Evolutionary conservation across 345 rosid species (phyloP).

Genomic region (Combretum micranthum): DNA sequence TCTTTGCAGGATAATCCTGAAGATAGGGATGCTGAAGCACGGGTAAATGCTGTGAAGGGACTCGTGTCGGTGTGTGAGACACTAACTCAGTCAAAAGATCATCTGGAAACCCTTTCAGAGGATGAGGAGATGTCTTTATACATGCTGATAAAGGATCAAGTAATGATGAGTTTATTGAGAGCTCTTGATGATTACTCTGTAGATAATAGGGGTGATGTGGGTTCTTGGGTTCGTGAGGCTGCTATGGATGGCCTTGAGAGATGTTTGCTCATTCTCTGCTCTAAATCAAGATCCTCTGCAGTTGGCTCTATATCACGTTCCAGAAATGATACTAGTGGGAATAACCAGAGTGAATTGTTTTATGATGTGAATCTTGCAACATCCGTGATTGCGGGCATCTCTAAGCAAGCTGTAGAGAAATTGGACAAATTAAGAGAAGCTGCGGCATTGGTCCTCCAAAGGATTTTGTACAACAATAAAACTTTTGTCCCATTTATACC

Average conservation of each 20-base stretch:
- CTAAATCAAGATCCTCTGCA: slow-evolving; percentile 9
- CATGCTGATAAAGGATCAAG: slow-evolving; percentile 66
- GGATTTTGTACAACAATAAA: slow-evolving; percentile 54
- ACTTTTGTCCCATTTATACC: slow-evolving; percentile 58
- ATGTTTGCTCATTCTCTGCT: slow-evolving; percentile 73
- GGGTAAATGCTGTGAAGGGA: slow-evolving; percentile 89
- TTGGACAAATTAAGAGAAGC: slow-evolving; percentile 92
- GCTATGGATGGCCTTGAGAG: slow-evolving; percentile 84
- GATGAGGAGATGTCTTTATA: slow-evolving; percentile 42
- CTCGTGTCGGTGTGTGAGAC: slow-evolving; percentile 79
- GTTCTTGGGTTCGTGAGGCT: slow-evolving; percentile 99
- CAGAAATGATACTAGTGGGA: slow-evolving; percentile 15
- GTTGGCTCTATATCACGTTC: slow-evolving; percentile 16
- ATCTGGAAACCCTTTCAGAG: slow-evolving; percentile 15
- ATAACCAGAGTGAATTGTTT: slow-evolving; percentile 16
- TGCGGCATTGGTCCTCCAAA: slow-evolving; percentile 71
- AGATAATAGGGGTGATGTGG: slow-evolving; percentile 96
- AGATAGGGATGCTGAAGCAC: slow-evolving; percentile 94
- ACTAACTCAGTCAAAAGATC: slow-evolving; percentile 39
- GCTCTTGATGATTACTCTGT: slow-evolving; percentile 94
- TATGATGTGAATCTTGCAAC: slow-evolving; percentile 66
- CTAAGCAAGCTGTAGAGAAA: slow-evolving; percentile 92
- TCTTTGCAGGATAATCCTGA: slow-evolving; percentile 68
- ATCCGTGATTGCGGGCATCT: slow-evolving; percentile 45
- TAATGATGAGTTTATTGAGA: slow-evolving; percentile 64